Evolutionary conservation across 352 stramenopile genomes (phyloP).

Genomic region (Vaucheria bursata): DNA sequence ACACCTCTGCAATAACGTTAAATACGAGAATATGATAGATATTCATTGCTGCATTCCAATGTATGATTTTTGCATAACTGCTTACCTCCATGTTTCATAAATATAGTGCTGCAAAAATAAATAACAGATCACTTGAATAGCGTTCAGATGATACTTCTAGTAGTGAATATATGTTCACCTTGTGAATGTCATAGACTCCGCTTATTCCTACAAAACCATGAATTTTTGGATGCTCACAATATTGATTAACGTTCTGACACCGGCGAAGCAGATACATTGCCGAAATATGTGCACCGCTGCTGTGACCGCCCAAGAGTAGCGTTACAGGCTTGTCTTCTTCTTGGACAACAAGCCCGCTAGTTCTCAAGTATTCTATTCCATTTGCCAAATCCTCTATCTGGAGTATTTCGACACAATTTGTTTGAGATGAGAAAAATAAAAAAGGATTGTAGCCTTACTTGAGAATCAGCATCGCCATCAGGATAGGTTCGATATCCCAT

Average conservation of each 20-base stretch:
- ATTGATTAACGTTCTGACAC: neutral
- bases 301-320: slow-evolving; percentile 33
- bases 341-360: neutral
- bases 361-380: no score
- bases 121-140: no score
- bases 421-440: no score
- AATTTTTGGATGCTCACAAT: slow-evolving; percentile 6
- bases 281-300: slow-evolving; percentile 33
- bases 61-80: neutral
- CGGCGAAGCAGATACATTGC: slow-evolving; percentile 32
- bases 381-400: no score
- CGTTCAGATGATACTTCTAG: no score
- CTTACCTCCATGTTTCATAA: slow-evolving; percentile 40
- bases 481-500: slow-evolving; percentile 50
- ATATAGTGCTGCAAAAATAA: slow-evolving; percentile 22
- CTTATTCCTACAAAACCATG: slow-evolving; percentile 28
- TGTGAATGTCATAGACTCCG: slow-evolving; percentile 34
- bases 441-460: no score
- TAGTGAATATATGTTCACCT: neutral
- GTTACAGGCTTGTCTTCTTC: no score
- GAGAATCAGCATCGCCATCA: slow-evolving; percentile 41
- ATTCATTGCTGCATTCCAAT: no score
- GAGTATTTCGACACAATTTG: no score
- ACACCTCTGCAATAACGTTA: slow-evolving; percentile 21
- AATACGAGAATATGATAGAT: no score